Base-by-base conservation (phyloP, 257 asterid species). In the Fraxinus quadrangulata region DNA sequence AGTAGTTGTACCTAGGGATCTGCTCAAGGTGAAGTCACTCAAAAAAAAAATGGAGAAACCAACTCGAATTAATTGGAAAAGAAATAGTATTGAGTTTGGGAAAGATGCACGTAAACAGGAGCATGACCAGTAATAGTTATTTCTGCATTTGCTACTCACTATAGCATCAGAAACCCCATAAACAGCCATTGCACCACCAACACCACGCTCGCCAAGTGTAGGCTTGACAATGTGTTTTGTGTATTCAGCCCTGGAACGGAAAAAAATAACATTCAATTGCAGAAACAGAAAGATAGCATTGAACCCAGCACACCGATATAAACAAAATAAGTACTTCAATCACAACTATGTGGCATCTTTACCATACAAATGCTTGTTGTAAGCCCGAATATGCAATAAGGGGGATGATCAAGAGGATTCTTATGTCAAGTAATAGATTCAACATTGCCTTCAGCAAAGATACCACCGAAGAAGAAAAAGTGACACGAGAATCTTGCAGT, bases 361-460 rank as follows among this genome's bases (percentile, higher is more conserved):
- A 95, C 99, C 99, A 92, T 71, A 95, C 96, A 82, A 96, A 95
- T 47, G 99, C 97, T 84, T 87, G 92, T 73, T 96, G 99, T 73
- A 96, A 86, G 87, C 99, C 99, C 4, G 98, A 93, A 79, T 93
- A 96, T 26, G 94, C 97, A 47, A 96, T 76, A 65, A 96, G 93
- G 69, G 99, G 99, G 84, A 96, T 89, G 84, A 92, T 61, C 86
- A 96, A 89, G 78, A 92, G 89, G 83, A 93, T 86, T 74, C 97
- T 87, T 75, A 71, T 74, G 84, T 93, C 97, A 8, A 85, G 86
- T 45, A 96, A 83, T 78, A 96, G 85, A 54, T 83, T 86, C 79
- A 87, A 37, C 28, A 86, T 82, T 67, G 97, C 82, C 81, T 82
- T 89, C 75, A 85, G 75, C 79, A 88, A 83, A 65, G 96, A 88